These are phyloP conservation scores for Straminergon stramineum DNA, from an alignment of 225 moss, liverwort and hornwort genomes.

Conservation along the genomic window DNA sequence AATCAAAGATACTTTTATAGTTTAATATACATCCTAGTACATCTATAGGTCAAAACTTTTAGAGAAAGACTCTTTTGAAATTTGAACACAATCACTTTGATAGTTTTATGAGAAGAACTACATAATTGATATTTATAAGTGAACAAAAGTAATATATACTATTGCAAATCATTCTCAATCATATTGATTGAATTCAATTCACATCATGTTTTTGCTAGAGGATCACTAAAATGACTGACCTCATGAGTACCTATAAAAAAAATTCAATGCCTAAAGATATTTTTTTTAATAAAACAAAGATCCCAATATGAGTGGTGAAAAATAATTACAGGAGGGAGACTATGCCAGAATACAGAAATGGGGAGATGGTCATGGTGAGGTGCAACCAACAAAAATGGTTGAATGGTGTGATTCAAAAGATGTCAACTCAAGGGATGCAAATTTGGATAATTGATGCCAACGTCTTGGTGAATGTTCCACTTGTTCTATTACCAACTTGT, in stretches of 20 bases:
- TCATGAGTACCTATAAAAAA: not conserved
- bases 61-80: too few species aligned
- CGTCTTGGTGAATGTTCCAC: slow-evolving; percentile 39
- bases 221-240: accelerated
- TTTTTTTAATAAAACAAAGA: not conserved
- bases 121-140: not conserved
- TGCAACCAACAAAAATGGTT: slow-evolving; percentile 47
- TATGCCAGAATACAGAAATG: slow-evolving; percentile 16
- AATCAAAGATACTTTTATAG: too few species aligned
- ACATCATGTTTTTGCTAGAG: not conserved
- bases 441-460: slow-evolving; percentile 33
- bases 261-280: not conserved
- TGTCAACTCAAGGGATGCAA: slow-evolving; percentile 26
- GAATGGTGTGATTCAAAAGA: slow-evolving; percentile 14
- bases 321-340: not conserved
- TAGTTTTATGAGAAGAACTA: too few species aligned
- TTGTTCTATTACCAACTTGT: slow-evolving; percentile 37
- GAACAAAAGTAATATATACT: not conserved
- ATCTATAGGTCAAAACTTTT: too few species aligned
- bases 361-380: slow-evolving; percentile 45
- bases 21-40: too few species aligned
- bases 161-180: too few species aligned
- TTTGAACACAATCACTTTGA: not conserved
- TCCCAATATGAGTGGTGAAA: not conserved
- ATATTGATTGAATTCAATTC: not conserved